Base-by-base conservation (phyloP, 2,329 filamentous ascomycete genomes). In the Saccharata proteae region DNA sequence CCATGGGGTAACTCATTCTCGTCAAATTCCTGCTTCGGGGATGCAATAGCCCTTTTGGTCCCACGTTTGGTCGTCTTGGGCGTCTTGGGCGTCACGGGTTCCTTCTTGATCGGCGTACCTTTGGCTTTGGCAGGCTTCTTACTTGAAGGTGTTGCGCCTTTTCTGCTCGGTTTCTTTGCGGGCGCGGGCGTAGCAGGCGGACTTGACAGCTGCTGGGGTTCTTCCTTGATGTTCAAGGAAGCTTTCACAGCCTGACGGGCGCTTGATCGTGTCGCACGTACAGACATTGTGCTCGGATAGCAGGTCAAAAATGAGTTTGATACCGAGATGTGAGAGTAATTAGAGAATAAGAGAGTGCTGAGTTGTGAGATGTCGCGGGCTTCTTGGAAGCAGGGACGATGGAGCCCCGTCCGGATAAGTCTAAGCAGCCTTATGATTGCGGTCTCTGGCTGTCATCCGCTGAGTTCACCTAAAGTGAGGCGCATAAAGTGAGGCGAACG, bases 1-100 rank as follows among this genome's bases (percentile, higher is more conserved):
- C 70, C 72, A 47, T 74, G 70, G 11, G 69, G 69, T 21, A 74
- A 51, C 29, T 69, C 62, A 36, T 69, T 55, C 32, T 55, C 38
- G 16, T 61, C 52, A 39, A 54, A 47, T 32, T 58, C 52, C 27
- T 53, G 49, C 24, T 54, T 54, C n/a, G 48, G 36, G 17, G 45
- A 30, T 32, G 47, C 49, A 34, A 53, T 50, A 3, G 45, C 40
- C 13, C 60, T 52, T 39, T 64, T 65, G 10, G 50, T 50, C 27
- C 40, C 50, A 20, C 36, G 40, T 14, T 44, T 45, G 4, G 20
- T 16, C 9, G 32, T 29, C 29, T 38, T 39, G 10, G 29, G 18
- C 15, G 22, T 49, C 30, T 41, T 24, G 7, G 29, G 29, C 21
- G 26, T 5, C n/a, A 11, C 24, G 10, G 21, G 14, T 26, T 33